A percentile compares a stretch with the other conserved stretches of the same genome.
These are phyloP conservation scores for Didymella pinodella DNA, from an alignment of 2,329 filamentous ascomycete genomes.

Conservation along the genomic window DNA sequence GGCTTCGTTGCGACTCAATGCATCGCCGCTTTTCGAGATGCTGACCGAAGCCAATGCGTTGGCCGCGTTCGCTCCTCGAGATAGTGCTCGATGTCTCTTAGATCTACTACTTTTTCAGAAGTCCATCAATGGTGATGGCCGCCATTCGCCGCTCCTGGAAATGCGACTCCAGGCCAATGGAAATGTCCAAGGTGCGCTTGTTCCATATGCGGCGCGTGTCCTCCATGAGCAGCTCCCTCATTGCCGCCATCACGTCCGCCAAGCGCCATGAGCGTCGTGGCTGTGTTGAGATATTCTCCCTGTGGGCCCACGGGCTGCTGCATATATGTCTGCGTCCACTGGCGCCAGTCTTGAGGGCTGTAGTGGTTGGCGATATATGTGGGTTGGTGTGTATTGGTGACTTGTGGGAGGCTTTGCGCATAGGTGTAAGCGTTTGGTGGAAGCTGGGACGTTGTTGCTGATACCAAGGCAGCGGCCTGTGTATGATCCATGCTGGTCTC, in stretches of 20 bases:
- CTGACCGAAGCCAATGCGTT: neutral
- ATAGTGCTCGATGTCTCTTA: neutral
- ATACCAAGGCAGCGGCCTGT: slow-evolving; percentile 42
- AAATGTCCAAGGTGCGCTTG: slow-evolving; percentile 31
- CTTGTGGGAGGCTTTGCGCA: slow-evolving; percentile 29
- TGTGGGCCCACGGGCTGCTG: slow-evolving; percentile 36
- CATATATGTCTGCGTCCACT: slow-evolving; percentile 47
- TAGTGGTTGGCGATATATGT: slow-evolving; percentile 39
- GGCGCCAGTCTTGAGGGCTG: slow-evolving; percentile 45
- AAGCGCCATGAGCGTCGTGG: slow-evolving; percentile 51
- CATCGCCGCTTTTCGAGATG: neutral
- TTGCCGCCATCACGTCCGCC: slow-evolving; percentile 40
- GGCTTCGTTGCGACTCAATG: neutral
- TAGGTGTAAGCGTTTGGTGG: slow-evolving; percentile 37
- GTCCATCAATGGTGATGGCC: slow-evolving; percentile 28
- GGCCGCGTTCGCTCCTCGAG: neutral
- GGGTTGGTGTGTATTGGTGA: slow-evolving; percentile 30
- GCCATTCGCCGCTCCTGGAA: slow-evolving; percentile 34
- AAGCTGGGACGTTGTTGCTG: slow-evolving; percentile 35
- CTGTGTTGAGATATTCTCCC: slow-evolving; percentile 50
- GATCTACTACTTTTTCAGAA: neutral
- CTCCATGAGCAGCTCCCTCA: slow-evolving; percentile 27
- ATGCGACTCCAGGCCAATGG: slow-evolving; percentile 46
- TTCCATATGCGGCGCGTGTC: slow-evolving; percentile 28
- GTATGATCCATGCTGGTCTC: slow-evolving; percentile 39